A percentile compares a stretch with the other conserved stretches of the same genome.
These are phyloP conservation scores for Erucastrum elatum DNA, from an alignment of 345 rosid species.

Conservation along the genomic window DNA sequence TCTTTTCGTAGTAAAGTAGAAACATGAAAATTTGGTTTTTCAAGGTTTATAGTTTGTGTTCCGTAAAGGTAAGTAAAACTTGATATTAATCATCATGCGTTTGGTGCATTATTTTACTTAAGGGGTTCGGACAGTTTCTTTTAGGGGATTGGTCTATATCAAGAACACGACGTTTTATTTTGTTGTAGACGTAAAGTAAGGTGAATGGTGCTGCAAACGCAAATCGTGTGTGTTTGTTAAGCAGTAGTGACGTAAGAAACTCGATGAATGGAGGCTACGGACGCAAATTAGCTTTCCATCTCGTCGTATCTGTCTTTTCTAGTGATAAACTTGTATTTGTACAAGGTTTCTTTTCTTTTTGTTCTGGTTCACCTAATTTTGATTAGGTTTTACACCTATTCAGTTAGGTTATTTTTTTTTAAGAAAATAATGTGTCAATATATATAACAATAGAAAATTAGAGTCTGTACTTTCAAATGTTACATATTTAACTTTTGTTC, in stretches of 20 bases:
- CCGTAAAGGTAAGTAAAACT: slow-evolving; percentile 34
- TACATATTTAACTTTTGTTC: not conserved
- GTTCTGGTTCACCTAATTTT: not conserved
- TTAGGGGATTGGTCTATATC: not conserved
- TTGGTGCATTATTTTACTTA: slow-evolving; percentile 9
- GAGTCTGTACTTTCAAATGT: not conserved
- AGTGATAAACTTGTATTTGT: not conserved
- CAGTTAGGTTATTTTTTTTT: not conserved
- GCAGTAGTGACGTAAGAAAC: slow-evolving; percentile 18
- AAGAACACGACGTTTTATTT: slow-evolving; percentile 14
- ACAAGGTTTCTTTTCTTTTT: not conserved
- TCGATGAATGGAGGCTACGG: not conserved
- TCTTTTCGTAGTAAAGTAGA: not conserved
- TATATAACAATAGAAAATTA: not conserved
- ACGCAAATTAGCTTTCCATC: not conserved
- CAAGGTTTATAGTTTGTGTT: slow-evolving; percentile 12
- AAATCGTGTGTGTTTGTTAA: not conserved
- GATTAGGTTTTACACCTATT: not conserved
- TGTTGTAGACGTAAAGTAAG: slow-evolving; percentile 1
- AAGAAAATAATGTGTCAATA: not conserved
- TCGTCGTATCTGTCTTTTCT: not conserved
- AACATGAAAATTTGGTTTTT: not conserved
- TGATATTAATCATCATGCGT: slow-evolving; percentile 9
- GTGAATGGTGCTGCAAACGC: not conserved
- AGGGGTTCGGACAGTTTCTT: not conserved